These are phyloP conservation scores for Neofusicoccum laricinum DNA, from an alignment of 2,329 filamentous ascomycete species.

Conservation along the genomic window DNA sequence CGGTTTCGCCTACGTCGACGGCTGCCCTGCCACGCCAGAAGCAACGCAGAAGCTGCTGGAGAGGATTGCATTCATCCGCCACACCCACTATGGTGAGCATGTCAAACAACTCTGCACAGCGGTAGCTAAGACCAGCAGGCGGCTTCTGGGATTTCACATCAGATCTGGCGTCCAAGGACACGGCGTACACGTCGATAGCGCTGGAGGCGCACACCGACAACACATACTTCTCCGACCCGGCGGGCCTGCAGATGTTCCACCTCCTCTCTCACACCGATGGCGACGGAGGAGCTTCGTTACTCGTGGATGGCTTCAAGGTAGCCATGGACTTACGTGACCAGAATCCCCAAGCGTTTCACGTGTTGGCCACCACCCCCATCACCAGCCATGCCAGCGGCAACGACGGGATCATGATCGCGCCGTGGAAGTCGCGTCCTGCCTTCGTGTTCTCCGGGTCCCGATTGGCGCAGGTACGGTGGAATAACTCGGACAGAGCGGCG, in stretches of 20 bases:
- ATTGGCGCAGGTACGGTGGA: constrained; percentile 77
- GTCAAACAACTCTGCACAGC: constrained; percentile 23
- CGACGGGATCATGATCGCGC: constrained; percentile 74
- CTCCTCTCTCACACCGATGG: constrained; percentile 74
- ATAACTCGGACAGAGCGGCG: constrained; percentile 81
- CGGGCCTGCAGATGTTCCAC: constrained; percentile 89
- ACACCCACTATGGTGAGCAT: constrained; percentile 80
- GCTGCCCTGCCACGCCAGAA: constrained; percentile 65
- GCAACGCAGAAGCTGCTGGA: constrained; percentile 73
- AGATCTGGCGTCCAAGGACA: constrained; percentile 83
- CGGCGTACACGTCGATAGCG: constrained; percentile 82
- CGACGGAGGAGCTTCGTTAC: constrained; percentile 70
- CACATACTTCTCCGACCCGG: constrained; percentile 92
- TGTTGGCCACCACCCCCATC: constrained; percentile 57
- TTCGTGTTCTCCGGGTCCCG: constrained; percentile 62
- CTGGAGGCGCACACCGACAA: constrained; percentile 89
- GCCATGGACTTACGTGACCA: constrained; percentile 59
- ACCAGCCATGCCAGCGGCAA: constrained; percentile 87
- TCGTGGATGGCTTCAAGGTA: constrained; percentile 82
- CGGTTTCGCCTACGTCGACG: constrained; percentile 76
- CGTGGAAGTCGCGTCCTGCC: constrained; percentile 68
- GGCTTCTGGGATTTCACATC: constrained; percentile 85
- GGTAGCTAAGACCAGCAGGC: constrained; percentile 34
- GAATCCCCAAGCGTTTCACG: constrained; percentile 57
- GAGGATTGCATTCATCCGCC: constrained; percentile 79